Evolutionary conservation across 2,329 filamentous ascomycete species (phyloP), one percentile per base, ranked within the genome.

Genomic region (Diplodia intermedia): DNA sequence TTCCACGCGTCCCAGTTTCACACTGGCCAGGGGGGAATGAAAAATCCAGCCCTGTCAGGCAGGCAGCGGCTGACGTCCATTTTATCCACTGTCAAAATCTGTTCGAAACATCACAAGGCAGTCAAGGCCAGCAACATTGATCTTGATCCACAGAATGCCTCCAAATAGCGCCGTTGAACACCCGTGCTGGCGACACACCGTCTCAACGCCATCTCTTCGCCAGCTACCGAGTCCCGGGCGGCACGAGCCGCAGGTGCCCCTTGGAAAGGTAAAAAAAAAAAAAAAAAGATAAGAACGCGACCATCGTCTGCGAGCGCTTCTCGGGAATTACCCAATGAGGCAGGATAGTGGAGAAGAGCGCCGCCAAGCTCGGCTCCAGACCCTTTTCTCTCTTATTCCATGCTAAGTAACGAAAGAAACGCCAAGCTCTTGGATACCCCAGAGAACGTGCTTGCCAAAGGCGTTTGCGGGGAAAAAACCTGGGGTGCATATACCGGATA

Each of bases 281-380:
- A 47, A 20, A 47, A 18, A 9, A 47, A 47, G 14, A 1, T 9
- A 36, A 11, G 43, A 20, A n/a, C 43, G 9, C 3, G 18, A 18
- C 18, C n/a, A n/a, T 20, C n/a, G 43, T 18, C 43, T 47, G n/a
- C 18, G n/a, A 7, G 43, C 2, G 43, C 1, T 20, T 47, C 43
- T 47, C 43, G 18, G n/a, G 14, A 47, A 20, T 20, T 8, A 47
- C 9, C 43, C 43, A 11, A 47, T 20, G 6, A 20, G 43, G 43
- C 43, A 47, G 43, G 43, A 47, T 7, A n/a, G 43, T 47, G 43
- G 43, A 47, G 6, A n/a, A 20, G 6, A n/a, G n/a, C 43, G 43
- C 43, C 43, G 43, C 43, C 43, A 47, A 47, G 43, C n/a, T 47
- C 43, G 43, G 43, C 43, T 47, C 18, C 43, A 47, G n/a, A n/a